Base-by-base conservation (phyloP, 1,139 yeast genomes). In the Pichia sp. region DNA sequence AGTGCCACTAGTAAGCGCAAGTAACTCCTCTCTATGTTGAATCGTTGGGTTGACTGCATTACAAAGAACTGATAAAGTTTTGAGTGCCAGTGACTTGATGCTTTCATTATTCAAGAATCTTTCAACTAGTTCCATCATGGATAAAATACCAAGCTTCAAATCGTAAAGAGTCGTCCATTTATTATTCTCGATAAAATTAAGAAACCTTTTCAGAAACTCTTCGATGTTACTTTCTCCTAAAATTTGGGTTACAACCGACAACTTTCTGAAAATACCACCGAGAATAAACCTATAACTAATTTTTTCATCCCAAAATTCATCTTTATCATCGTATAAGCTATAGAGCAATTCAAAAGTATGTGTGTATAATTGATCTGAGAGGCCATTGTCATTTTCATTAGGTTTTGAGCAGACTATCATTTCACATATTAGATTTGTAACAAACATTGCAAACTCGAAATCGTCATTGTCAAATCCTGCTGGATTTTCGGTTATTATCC, bases 131-230 rank as follows among this genome's bases (percentile, higher is more conserved):
- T 22, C 31, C 15, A 47, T 32, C 6, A 46, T 34, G 7, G 43
- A 46, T 3, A 42, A 60, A 5, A 72, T 67, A 55, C 75, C 78
- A 35, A 74, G 60, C 52, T 74, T 75, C 48, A 77, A 67, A 20
- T 79, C 80, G 47, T 73, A 74, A 17, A 74, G 79, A 5, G 51
- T 45, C 9, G 34, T 25, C 46, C 46, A 43, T n/a, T 14, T 24
- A 17, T 32, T 28, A 21, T 41, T 28, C 10, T 42, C 28, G n/a
- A 49, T 30, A 5, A 47, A n/a, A 2, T n/a, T 14, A 7, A 42
- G 21, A 20, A 50, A 41, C 9, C 33, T 38, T 15, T 28, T 34
- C 11, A 50, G 28, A 8, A 47, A 25, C 20, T 32, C 32, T 9
- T 32, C 22, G 6, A 41, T 17, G 9, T 42, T 41, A 33, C 32